phyloP scores from a whole-genome alignment of 495 filamentous ascomycete genomes.

The Xylaria cubensis region DNA sequence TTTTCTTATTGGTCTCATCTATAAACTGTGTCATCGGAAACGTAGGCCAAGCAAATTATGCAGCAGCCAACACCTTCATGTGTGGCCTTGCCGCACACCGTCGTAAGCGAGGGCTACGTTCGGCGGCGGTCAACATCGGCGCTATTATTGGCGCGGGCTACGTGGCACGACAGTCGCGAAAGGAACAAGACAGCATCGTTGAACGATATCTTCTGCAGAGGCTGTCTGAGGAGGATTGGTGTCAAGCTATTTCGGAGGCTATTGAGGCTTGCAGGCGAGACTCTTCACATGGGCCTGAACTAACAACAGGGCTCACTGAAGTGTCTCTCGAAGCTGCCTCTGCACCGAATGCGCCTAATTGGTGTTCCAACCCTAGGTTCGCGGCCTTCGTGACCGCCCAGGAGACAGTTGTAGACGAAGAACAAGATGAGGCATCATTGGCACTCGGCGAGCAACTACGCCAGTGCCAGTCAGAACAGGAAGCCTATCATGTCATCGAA shows the following conservation, averaged over 20 bases:
- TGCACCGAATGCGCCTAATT: neutral
- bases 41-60: conserved; percentile 56
- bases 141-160: conserved; percentile 54
- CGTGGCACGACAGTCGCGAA: conserved; percentile 30
- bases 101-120: conserved; percentile 38
- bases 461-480: conserved; percentile 17
- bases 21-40: conserved; percentile 45
- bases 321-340: conserved; percentile 1
- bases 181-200: conserved; percentile 36
- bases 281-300: conserved; percentile 20
- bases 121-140: conserved; percentile 49
- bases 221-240: conserved; percentile 32
- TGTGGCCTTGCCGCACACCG: conserved; percentile 44
- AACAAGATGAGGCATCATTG: conserved; percentile 3
- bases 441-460: conserved; percentile 14
- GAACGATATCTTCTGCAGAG: conserved; percentile 30
- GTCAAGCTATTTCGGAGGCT: conserved; percentile 27
- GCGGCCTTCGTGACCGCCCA: conserved; percentile 1
- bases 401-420: neutral
- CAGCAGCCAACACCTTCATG: conserved; percentile 58
- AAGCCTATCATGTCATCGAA: conserved; percentile 22
- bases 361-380: conserved; percentile 23
- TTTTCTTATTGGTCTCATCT: conserved; percentile 51
- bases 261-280: conserved; percentile 27
- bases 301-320: conserved; percentile 31